Evolutionary conservation across 176 grass and related monocot species (phyloP).

Genomic region (Thinopyrum elongatum): DNA sequence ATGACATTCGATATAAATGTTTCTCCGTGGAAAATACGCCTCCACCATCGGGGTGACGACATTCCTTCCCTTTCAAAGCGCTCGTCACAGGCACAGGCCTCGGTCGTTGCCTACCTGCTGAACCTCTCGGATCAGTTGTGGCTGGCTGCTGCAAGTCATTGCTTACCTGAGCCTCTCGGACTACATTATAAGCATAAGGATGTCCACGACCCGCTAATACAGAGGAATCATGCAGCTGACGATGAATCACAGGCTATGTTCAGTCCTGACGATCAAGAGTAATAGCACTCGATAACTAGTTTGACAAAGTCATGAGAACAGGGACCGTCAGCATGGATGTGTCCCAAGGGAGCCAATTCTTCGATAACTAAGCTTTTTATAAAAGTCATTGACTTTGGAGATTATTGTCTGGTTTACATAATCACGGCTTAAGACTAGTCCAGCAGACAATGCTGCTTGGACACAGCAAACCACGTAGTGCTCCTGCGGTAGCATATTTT

Average conservation of each 20-base stretch:
- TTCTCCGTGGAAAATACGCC: background rate
- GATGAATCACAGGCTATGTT: background rate
- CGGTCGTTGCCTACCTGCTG: background rate
- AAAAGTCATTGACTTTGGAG: too few species aligned
- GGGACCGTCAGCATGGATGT: background rate
- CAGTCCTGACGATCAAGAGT: background rate
- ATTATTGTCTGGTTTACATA: too few species aligned
- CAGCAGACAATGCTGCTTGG: too few species aligned
- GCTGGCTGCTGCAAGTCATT: background rate
- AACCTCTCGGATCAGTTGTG: background rate
- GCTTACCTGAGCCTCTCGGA: background rate
- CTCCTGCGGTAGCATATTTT: too few species aligned
- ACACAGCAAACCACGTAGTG: too few species aligned
- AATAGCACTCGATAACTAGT: background rate
- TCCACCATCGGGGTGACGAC: background rate
- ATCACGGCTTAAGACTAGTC: too few species aligned
- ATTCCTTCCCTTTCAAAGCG: background rate
- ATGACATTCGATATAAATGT: background rate
- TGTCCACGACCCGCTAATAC: background rate
- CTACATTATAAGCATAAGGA: background rate
- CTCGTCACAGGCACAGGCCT: background rate
- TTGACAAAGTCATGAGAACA: background rate
- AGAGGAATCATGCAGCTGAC: background rate
- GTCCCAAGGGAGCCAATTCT: too few species aligned
- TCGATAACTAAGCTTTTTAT: too few species aligned